A percentile compares a stretch with the other conserved stretches of the same genome.
These are phyloP conservation scores for Solanum gracilifrons DNA, from an alignment of 257 asterid species.

Conservation along the genomic window DNA sequence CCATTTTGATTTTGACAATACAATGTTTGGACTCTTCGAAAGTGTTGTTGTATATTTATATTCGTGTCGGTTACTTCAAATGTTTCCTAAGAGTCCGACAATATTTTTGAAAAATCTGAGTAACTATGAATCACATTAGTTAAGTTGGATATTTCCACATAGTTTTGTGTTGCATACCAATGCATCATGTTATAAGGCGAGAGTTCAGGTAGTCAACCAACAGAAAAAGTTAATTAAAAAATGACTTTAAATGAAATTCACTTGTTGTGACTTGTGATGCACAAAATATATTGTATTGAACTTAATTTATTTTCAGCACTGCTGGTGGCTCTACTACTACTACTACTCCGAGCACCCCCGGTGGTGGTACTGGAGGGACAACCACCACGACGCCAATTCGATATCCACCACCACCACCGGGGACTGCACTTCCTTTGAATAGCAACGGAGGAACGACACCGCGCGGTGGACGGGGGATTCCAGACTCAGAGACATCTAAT, in stretches of 20 bases:
- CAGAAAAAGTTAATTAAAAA: no score
- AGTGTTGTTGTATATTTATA: background rate
- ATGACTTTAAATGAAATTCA: background rate
- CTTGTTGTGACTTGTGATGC: background rate
- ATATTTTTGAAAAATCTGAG: background rate
- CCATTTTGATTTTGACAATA: background rate
- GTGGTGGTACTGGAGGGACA: constrained; percentile 6
- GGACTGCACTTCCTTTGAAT: constrained; percentile 16
- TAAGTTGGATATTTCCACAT: background rate
- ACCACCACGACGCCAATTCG: constrained; percentile 9
- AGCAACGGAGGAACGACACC: constrained; percentile 34
- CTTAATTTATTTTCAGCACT: constrained; percentile 15
- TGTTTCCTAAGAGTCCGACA: rapidly evolving
- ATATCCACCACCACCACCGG: constrained; percentile 37
- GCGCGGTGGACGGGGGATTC: constrained; percentile 17
- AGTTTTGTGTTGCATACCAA: background rate
- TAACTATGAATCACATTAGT: no score
- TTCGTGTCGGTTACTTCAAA: background rate
- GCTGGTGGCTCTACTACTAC: constrained; percentile 36
- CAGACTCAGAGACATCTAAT: constrained; percentile 15
- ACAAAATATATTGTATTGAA: background rate
- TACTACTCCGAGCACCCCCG: background rate
- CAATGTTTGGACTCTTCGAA: rapidly evolving
- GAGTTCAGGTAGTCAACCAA: rapidly evolving
- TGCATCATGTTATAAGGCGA: background rate